Conservation (phyloP, 345 rosid species). For the Psidium guajava region DNA sequence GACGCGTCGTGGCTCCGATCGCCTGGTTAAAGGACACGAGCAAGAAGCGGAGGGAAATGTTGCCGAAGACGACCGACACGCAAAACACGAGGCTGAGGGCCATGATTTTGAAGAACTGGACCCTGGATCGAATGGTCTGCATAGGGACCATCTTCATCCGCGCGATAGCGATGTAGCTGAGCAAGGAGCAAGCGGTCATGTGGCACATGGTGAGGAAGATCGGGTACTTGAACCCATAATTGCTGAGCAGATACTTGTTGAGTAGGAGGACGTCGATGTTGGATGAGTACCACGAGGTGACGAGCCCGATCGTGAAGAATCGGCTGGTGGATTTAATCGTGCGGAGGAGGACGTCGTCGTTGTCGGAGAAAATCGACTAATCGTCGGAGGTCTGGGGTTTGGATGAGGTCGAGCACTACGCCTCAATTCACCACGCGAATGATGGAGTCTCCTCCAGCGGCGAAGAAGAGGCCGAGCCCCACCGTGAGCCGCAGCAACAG, state of each 20-base stretch:
- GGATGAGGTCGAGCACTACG: too few relatives aligned
- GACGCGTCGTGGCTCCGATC: conserved; percentile 95
- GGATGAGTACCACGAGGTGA: too few relatives aligned
- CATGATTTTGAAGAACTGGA: conserved; percentile 86
- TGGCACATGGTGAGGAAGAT: conserved; percentile 99
- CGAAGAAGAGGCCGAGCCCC: too few relatives aligned
- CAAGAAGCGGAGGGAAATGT: conserved; percentile 42
- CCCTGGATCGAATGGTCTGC: conserved; percentile 90
- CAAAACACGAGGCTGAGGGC: conserved; percentile 84
- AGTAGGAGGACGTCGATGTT: too few relatives aligned
- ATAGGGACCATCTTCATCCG: conserved; percentile 98
- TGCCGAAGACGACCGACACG: conserved; percentile 87
- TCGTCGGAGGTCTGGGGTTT: too few relatives aligned
- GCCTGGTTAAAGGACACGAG: conserved; percentile 97
- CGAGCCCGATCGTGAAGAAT: too few relatives aligned
- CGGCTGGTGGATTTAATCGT: neutral
- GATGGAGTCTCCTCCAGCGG: too few relatives aligned
- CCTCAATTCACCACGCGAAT: too few relatives aligned
- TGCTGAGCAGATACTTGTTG: too few relatives aligned
- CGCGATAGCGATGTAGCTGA: conserved; percentile 86
- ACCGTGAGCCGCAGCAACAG: too few relatives aligned
- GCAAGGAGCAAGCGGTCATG: conserved; percentile 94
- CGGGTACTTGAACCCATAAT: conserved; percentile 44
- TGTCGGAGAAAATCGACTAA: too few relatives aligned
- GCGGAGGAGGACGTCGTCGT: too few relatives aligned